Evolutionary conservation across 768 basidiomycete species (phyloP).

Genomic region (Multifurca ochricompacta): DNA sequence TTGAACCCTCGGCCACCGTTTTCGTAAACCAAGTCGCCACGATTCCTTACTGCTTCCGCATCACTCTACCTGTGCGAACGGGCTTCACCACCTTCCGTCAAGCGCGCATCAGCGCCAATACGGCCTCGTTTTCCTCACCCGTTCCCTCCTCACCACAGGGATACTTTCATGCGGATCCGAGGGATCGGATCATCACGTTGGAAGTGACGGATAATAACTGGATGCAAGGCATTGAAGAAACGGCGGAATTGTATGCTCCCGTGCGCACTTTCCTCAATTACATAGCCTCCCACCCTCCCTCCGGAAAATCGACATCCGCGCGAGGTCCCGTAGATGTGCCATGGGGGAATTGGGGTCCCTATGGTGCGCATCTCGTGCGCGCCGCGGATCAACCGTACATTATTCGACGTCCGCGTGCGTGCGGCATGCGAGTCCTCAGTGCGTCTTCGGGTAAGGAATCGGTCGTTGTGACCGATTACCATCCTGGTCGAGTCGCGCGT

Average conservation of each 20-base stretch:
- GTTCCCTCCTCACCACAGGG: neutral
- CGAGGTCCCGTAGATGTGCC: neutral
- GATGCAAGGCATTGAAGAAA: neutral
- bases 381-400: neutral
- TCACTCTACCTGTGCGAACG: neutral
- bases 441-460: neutral
- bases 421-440: conserved; percentile 13
- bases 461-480: conserved; percentile 6
- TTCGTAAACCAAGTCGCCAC: neutral
- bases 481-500: conserved; percentile 7
- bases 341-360: conserved; percentile 10
- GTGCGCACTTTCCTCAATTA: conserved; percentile 9
- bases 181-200: conserved; percentile 5
- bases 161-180: conserved; percentile 7
- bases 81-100: conserved; percentile 4
- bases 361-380: conserved; percentile 9
- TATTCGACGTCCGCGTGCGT: neutral
- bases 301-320: neutral
- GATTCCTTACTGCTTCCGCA: conserved; percentile 6
- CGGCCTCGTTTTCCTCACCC: conserved; percentile 7
- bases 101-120: conserved; percentile 1
- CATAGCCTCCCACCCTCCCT: conserved; percentile 1
- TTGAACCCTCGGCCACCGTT: neutral
- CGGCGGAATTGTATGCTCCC: conserved; percentile 1
- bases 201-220: conserved; percentile 11